These are phyloP conservation scores for Cercospora zeina DNA, from an alignment of 2,329 filamentous ascomycete genomes.

Conservation along the genomic window DNA sequence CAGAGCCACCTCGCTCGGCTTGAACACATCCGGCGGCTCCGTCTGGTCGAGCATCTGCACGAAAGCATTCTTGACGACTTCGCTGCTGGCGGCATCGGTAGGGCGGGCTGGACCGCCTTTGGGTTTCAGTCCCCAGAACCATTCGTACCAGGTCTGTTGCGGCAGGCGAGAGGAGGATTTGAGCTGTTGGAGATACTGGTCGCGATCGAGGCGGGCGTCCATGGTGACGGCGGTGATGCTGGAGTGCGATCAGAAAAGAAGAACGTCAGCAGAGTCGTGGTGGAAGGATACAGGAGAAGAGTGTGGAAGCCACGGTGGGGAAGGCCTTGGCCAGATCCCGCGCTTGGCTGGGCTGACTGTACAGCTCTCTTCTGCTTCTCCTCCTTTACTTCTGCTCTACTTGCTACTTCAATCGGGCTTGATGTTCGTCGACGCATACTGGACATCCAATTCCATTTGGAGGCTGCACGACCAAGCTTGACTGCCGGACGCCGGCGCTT, in stretches of 20 bases:
- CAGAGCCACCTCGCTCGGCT: slow-evolving; percentile 52
- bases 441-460: background rate
- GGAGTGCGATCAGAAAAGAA: background rate
- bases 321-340: slow-evolving; percentile 7
- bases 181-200: slow-evolving; percentile 25
- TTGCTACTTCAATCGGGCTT: background rate
- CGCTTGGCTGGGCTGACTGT: slow-evolving; percentile 13
- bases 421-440: slow-evolving; percentile 10
- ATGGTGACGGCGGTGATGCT: slow-evolving; percentile 24
- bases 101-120: slow-evolving; percentile 23
- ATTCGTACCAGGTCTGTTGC: slow-evolving; percentile 32
- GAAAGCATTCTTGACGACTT: slow-evolving; percentile 33
- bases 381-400: background rate
- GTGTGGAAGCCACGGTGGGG: slow-evolving; percentile 2
- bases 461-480: background rate
- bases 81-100: slow-evolving; percentile 34
- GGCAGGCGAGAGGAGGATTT: slow-evolving; percentile 26
- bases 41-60: slow-evolving; percentile 35
- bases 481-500: too few species aligned
- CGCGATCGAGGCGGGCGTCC: slow-evolving; percentile 31
- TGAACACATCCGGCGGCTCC: slow-evolving; percentile 52
- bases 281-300: background rate
- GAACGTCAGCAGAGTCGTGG: slow-evolving; percentile 1
- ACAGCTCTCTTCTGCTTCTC: background rate
- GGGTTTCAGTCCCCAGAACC: slow-evolving; percentile 20